Percentiles rank a stretch among this genome's conserved stretches.
Conservation (phyloP, 306 rosid genomes). For the Vicia villosa region DNA sequence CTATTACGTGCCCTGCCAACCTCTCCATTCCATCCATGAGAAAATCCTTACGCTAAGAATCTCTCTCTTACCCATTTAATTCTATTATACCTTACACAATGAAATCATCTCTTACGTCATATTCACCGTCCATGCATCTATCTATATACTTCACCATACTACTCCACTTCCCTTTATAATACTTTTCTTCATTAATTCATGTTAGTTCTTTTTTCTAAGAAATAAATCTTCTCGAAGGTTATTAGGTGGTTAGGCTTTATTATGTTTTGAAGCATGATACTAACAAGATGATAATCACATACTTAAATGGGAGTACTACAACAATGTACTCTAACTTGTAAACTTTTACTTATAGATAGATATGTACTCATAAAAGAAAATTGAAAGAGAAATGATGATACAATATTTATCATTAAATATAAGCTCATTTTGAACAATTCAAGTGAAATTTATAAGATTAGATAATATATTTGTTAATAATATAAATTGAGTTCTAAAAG, state of each 20-base stretch:
- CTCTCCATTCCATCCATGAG: conserved; percentile 27
- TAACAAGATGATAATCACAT: background rate
- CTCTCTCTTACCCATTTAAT: conserved; percentile 39
- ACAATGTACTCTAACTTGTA: background rate
- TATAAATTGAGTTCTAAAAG: no score
- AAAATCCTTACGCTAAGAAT: conserved; percentile 72
- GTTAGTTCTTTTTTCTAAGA: conserved; percentile 9
- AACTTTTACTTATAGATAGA: background rate
- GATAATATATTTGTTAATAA: background rate
- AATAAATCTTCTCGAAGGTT: background rate
- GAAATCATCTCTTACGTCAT: conserved; percentile 37
- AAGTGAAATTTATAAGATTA: background rate
- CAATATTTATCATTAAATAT: background rate
- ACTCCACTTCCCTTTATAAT: conserved; percentile 19
- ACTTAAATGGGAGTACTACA: background rate
- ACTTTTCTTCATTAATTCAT: background rate
- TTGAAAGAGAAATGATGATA: background rate
- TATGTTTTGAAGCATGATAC: background rate
- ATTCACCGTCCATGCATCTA: conserved; percentile 50
- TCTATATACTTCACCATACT: conserved; percentile 37
- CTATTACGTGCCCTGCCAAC: conserved; percentile 65
- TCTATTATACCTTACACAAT: conserved; percentile 47
- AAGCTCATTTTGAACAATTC: background rate
- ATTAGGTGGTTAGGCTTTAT: background rate
- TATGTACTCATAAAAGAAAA: background rate